phyloP scores from a whole-genome alignment of 768 basidiomycete species.

The Rhodosporidiobolus sp. region DNA sequence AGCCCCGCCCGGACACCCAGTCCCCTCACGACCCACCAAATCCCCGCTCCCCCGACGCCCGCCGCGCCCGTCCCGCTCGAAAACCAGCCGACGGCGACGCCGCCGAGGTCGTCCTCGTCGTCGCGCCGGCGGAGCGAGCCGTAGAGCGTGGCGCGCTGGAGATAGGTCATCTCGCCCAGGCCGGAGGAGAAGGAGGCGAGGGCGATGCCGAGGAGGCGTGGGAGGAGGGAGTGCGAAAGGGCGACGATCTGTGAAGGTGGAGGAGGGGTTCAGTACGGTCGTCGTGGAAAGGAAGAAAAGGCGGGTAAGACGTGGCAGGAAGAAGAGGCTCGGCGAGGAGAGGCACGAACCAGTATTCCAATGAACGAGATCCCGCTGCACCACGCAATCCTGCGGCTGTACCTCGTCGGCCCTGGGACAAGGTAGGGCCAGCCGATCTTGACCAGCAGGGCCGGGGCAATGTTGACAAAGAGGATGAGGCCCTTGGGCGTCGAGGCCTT shows the following conservation, averaged over 20 bases:
- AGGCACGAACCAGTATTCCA: constrained; percentile 76
- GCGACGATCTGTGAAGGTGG: constrained; percentile 64
- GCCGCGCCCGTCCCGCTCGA: constrained; percentile 92
- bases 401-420: constrained; percentile 72
- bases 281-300: not conserved
- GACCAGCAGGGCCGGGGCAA: constrained; percentile 76
- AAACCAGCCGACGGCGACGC: constrained; percentile 85
- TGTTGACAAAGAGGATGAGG: constrained; percentile 91
- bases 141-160: constrained; percentile 61
- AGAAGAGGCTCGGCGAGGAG: no score
- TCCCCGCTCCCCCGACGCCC: constrained; percentile 81
- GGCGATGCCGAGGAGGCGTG: constrained; percentile 74
- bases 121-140: constrained; percentile 59
- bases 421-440: constrained; percentile 93
- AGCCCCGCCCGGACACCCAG: constrained; percentile 80
- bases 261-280: not conserved
- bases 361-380: constrained; percentile 71
- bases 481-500: constrained; percentile 71
- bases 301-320: not conserved
- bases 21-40: constrained; percentile 90
- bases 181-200: constrained; percentile 86
- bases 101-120: constrained; percentile 61
- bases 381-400: constrained; percentile 66
- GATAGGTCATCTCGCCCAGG: constrained; percentile 87
- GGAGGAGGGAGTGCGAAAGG: constrained; percentile 61